Percentiles rank a stretch among this genome's conserved stretches.
These are phyloP conservation scores for Coleophoma eucalyptorum DNA, from an alignment of 2,329 filamentous ascomycete genomes.

Conservation along the genomic window DNA sequence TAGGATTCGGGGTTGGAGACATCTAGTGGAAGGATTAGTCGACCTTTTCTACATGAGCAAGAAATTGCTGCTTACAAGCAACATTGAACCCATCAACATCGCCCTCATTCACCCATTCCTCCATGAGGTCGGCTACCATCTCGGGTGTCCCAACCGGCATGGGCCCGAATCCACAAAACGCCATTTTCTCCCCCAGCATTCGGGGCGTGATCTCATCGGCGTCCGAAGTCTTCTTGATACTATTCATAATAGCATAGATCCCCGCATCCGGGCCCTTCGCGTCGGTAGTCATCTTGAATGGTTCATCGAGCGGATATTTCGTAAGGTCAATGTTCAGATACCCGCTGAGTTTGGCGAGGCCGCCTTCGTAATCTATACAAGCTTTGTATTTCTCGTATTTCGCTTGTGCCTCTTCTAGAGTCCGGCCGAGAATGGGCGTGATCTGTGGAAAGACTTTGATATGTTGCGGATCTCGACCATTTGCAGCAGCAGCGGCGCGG, in stretches of 20 bases:
- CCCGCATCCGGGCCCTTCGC: conserved; percentile 13
- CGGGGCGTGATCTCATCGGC: conserved; percentile 63
- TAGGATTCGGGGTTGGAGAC: conserved; percentile 64
- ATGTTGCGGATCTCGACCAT: conserved; percentile 51
- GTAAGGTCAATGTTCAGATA: conserved; percentile 66
- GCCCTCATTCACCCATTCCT: conserved; percentile 63
- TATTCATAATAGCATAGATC: conserved; percentile 36
- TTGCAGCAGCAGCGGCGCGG: conserved; percentile 45
- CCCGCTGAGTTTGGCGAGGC: conserved; percentile 64
- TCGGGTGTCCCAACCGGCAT: conserved; percentile 40
- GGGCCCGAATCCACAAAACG: conserved; percentile 60
- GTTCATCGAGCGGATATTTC: conserved; percentile 56
- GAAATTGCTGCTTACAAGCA: conserved; percentile 34
- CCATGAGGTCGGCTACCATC: conserved; percentile 63
- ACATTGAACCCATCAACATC: conserved; percentile 75
- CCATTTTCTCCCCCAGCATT: conserved; percentile 64
- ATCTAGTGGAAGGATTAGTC: conserved; percentile 35
- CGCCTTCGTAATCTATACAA: conserved; percentile 60
- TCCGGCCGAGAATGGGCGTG: conserved; percentile 62
- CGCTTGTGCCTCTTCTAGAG: conserved; percentile 59
- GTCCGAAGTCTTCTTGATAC: conserved; percentile 36
- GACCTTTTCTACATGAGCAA: neutral
- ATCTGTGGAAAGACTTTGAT: conserved; percentile 66
- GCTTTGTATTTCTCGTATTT: conserved; percentile 60
- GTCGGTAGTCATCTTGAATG: conserved; percentile 31